Conservation (phyloP, 148 eudicot species). For the Persicaria tinctoria region DNA sequence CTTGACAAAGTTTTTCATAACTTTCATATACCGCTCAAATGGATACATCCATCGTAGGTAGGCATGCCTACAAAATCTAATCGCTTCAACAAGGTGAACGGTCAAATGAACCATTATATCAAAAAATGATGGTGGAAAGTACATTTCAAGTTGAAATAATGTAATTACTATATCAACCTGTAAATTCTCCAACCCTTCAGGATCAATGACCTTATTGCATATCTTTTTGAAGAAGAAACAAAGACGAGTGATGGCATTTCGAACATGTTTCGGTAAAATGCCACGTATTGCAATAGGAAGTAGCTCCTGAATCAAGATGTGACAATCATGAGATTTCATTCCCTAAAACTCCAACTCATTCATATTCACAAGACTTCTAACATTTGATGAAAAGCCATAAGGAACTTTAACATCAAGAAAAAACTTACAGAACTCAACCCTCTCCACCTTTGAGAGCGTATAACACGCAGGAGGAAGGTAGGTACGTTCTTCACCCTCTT, state of each 20-base stretch:
- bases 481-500: neutral
- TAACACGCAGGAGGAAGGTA: neutral
- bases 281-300: neutral
- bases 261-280: conserved; percentile 3
- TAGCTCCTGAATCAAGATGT: neutral
- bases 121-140: conserved; percentile 12
- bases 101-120: conserved; percentile 13
- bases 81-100: conserved; percentile 1
- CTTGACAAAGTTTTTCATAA: neutral
- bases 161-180: conserved; percentile 3
- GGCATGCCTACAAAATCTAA: neutral
- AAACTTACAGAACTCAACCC: neutral
- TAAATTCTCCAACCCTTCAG: neutral
- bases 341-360: neutral
- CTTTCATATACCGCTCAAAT: neutral
- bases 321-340: neutral
- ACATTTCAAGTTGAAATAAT: conserved; percentile 13
- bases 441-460: neutral
- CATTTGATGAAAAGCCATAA: neutral
- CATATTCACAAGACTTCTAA: neutral
- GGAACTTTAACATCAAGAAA: neutral
- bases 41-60: neutral
- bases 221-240: conserved; percentile 1
- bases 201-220: neutral
- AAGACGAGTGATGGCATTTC: conserved; percentile 4